Evolutionary conservation across 2,329 filamentous ascomycete species (phyloP).

Genomic region (Fusarium secorum): DNA sequence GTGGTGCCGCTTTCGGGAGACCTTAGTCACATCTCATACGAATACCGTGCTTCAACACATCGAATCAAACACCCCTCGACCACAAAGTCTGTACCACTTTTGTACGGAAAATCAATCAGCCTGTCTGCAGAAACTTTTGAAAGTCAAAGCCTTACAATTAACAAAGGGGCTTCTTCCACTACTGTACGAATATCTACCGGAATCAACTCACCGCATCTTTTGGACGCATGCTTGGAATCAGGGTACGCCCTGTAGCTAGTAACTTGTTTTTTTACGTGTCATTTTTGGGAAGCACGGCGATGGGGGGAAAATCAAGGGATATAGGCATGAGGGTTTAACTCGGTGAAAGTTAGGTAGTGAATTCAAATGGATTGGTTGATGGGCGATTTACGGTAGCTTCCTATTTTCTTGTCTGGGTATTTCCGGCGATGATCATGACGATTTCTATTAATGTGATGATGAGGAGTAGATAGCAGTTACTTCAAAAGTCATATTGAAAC

Average conservation of each 20-base stretch:
- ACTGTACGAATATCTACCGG: conserved; percentile 31
- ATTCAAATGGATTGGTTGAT: conserved; percentile 38
- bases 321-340: conserved; percentile 39
- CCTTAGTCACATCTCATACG: conserved; percentile 26
- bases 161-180: conserved; percentile 9
- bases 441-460: background rate
- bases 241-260: conserved; percentile 29
- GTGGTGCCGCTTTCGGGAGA: conserved; percentile 47
- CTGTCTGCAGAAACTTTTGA: conserved; percentile 25
- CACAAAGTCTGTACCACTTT: conserved; percentile 7
- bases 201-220: conserved; percentile 29
- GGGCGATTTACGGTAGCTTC: background rate
- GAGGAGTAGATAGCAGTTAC: background rate
- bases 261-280: conserved; percentile 34
- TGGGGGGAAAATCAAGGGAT: conserved; percentile 32
- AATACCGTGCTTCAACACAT: background rate
- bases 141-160: background rate
- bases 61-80: background rate
- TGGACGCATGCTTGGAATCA: conserved; percentile 20
- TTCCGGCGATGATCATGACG: background rate
- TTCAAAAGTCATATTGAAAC: background rate
- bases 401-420: background rate
- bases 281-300: conserved; percentile 40
- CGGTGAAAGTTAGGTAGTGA: conserved; percentile 39
- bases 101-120: conserved; percentile 38